Base-by-base conservation (phyloP, 169 alveolate species). In the Eimeria necatrix region DNA sequence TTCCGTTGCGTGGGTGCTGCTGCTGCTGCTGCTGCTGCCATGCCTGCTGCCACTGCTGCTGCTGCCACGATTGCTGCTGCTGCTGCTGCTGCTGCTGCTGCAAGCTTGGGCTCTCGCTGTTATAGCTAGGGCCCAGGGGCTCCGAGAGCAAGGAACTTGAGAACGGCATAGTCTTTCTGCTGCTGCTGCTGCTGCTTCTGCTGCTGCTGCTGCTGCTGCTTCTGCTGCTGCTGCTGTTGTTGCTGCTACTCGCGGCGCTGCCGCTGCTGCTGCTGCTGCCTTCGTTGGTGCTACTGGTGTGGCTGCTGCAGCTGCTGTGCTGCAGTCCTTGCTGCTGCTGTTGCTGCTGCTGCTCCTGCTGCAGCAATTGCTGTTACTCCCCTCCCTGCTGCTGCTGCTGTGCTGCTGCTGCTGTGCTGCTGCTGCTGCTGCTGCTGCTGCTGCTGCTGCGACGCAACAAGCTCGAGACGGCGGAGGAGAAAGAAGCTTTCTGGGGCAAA, bases 181-280 rank as follows among this genome's bases (percentile, higher is more conserved):
- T 56, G 68, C 68, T 56, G 68, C 20, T 18, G 20, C 68, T 56
- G 68, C 68, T 56, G 68, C 68, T 56, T 0, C 68, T 56, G 0
- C 68, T 56, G 20, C 68, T 56, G 68, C 68, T 56, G 68, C 20
- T 56, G 68, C 68, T 56, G 68, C 64, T 56, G 68, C 68, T 56
- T 10, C 68, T 56, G 20, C 68, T 56, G 68, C 68, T 56, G 68
- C 20, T 56, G 68, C 68, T 56, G 68, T 18, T 56, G 68, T 18
- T 56, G 68, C 68, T 56, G 41, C 41, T 32, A 32, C 41, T 32
- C 41, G 41, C 41, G 41, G 2, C 41, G 41, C 2, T 2, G 41
- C 41, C 41, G 41, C 41, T 56, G 68, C 68, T 56, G 68, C 68
- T 56, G 68, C 68, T 56, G 68, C 20, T 18, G 20, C 2, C 20